A percentile compares a stretch with the other conserved stretches of the same genome.
These are phyloP conservation scores for Cytospora paraplurivora DNA, from an alignment of 2,329 filamentous ascomycete species.

Conservation along the genomic window DNA sequence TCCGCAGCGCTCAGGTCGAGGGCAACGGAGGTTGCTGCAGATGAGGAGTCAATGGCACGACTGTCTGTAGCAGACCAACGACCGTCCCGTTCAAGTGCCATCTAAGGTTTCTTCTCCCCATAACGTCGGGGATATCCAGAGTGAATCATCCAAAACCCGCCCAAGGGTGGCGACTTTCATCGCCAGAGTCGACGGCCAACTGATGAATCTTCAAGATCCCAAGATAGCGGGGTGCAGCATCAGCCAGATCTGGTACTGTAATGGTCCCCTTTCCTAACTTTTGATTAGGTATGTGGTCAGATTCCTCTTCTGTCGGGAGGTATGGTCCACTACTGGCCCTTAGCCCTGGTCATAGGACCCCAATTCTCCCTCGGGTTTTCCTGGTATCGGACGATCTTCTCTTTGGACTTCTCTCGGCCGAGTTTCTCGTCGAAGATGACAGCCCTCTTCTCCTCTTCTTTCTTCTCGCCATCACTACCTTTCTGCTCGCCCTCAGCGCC, in stretches of 20 bases:
- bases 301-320: neutral
- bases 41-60: neutral
- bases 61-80: neutral
- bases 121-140: neutral
- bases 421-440: constrained; percentile 76
- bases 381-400: constrained; percentile 82
- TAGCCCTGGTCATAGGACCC: constrained; percentile 75
- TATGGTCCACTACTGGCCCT: constrained; percentile 35
- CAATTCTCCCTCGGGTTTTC: constrained; percentile 89
- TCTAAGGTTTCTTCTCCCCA: neutral
- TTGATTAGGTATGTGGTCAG: neutral
- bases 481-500: constrained; percentile 28
- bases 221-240: neutral
- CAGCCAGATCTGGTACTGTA: neutral
- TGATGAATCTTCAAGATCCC: neutral
- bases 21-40: neutral
- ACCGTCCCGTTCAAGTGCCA: neutral
- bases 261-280: neutral
- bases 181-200: neutral
- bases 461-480: constrained; percentile 32
- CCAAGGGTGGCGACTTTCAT: neutral
- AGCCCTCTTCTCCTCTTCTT: constrained; percentile 41
- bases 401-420: constrained; percentile 67
- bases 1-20: neutral
- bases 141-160: neutral